Conservation (phyloP, 2,329 filamentous ascomycete species). For the Talaromyces piceae region DNA sequence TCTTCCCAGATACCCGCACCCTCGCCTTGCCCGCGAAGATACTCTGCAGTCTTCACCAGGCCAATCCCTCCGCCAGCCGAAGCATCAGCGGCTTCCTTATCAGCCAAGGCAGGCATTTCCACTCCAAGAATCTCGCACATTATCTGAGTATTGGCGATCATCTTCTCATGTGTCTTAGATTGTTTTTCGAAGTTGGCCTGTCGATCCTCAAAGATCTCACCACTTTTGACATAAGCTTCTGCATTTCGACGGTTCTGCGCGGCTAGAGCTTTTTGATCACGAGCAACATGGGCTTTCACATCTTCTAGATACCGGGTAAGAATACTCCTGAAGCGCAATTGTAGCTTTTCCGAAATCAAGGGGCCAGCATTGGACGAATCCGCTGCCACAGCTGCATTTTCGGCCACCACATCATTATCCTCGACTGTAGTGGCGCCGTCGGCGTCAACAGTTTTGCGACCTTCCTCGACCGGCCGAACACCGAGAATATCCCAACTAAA, state of each 20-base stretch:
- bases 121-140: conserved; percentile 79
- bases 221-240: conserved; percentile 96
- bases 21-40: conserved; percentile 80
- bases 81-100: conserved; percentile 64
- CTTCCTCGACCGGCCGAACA: conserved; percentile 63
- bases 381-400: conserved; percentile 27
- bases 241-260: conserved; percentile 89
- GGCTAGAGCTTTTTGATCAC: conserved; percentile 85
- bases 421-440: conserved; percentile 58
- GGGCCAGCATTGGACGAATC: conserved; percentile 51
- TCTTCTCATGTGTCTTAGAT: conserved; percentile 81
- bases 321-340: conserved; percentile 78
- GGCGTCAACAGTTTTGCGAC: conserved; percentile 76
- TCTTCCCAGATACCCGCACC: conserved; percentile 97
- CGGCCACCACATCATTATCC: conserved; percentile 22
- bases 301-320: conserved; percentile 86
- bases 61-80: conserved; percentile 73
- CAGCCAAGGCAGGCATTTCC: conserved; percentile 90
- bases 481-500: conserved; percentile 95
- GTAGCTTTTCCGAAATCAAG: conserved; percentile 66
- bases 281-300: conserved; percentile 76
- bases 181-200: conserved; percentile 95
- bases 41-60: conserved; percentile 88
- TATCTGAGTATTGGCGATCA: conserved; percentile 82
- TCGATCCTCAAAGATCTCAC: conserved; percentile 95